Evolutionary conservation across 768 basidiomycete genomes (phyloP), one percentile per base, ranked within the genome.

Genomic region (Mycena chlorophos): DNA sequence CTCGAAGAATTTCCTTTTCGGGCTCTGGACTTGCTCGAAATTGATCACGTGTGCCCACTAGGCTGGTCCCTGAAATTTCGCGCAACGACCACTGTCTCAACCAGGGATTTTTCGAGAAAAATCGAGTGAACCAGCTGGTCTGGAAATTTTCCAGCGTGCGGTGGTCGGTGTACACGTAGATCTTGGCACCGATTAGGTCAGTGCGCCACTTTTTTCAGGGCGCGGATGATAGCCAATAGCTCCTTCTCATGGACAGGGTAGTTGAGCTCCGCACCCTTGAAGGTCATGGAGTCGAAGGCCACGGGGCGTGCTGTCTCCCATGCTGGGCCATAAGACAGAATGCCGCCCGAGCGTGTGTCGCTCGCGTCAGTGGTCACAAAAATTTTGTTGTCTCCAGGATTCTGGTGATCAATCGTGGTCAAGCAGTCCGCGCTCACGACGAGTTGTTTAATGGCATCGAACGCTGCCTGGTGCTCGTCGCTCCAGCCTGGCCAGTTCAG

Each of bases 91-190:
- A 47, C 31, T 63, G 65, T 58, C 71, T 57, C 29, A 57, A 47
- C 75, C 75, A 75, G 0, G 63, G 50, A n/a, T n/a, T n/a, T n/a
- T 0, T 60, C 58, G 30, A 73, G 73, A 0, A 58, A 51, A 0
- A 61, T 52, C 0, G 66, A 71, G 0, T 75, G 55, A 19, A 69
- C 60, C 4, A 47, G 43, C 46, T 75, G 72, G 55, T 55, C 1
- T 56, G 6, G 34, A 75, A 68, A 19, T 65, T 55, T 48, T 73
- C 68, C 2, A 72, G 58, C 0, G 72, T 69, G 1, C 65, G 55
- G 49, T 75, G 75, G 55, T 74, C 73, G 1, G 72, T 73, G 45
- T 48, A 69, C 13, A 75, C 62, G 0, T 20, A 2, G 68, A 62
- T 53, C 2, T 23, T 23, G 20, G 51, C 48, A 10, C 63, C 57